Conservation (phyloP, 129 eudicot species). For the Erigeron canadensis region DNA sequence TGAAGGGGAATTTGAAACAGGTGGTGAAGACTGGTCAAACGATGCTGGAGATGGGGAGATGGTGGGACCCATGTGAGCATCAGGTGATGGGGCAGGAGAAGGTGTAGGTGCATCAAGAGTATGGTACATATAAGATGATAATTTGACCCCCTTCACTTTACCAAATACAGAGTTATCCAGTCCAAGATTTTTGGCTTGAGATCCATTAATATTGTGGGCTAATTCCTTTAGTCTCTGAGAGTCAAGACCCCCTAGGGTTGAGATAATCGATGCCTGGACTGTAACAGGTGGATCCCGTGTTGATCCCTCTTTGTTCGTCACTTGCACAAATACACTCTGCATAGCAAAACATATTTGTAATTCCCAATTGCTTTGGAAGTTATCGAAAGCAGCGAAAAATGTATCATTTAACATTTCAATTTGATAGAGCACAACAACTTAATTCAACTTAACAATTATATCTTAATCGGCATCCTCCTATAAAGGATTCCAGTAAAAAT, state of each 20-base stretch:
- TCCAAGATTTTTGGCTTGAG: conserved; percentile 71
- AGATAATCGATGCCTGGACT: conserved; percentile 68
- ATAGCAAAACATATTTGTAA: conserved; percentile 4
- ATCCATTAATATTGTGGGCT: conserved; percentile 61
- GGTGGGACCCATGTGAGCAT: conserved; percentile 35
- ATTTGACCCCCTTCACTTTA: conserved; percentile 69
- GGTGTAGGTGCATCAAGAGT: conserved; percentile 54
- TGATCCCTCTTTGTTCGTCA: conserved; percentile 66
- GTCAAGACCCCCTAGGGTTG: conserved; percentile 42
- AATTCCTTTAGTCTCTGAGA: conserved; percentile 70
- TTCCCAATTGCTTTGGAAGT: not conserved
- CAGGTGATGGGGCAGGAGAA: conserved; percentile 47
- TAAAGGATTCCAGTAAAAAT: not conserved
- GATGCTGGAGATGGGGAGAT: conserved; percentile 38
- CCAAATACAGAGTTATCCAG: conserved; percentile 72
- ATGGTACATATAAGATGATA: conserved; percentile 59
- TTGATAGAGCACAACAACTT: too few species aligned
- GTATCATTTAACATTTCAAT: not conserved
- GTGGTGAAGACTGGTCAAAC: conserved; percentile 39
- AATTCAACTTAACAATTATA: conserved; percentile 11
- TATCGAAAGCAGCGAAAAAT: not conserved
- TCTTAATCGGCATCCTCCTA: not conserved
- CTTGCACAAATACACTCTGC: conserved; percentile 65
- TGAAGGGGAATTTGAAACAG: conserved; percentile 42
- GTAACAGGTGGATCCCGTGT: conserved; percentile 64